Conservation (phyloP, 2,329 filamentous ascomycete genomes). For the Diaporthe citriasiana region DNA sequence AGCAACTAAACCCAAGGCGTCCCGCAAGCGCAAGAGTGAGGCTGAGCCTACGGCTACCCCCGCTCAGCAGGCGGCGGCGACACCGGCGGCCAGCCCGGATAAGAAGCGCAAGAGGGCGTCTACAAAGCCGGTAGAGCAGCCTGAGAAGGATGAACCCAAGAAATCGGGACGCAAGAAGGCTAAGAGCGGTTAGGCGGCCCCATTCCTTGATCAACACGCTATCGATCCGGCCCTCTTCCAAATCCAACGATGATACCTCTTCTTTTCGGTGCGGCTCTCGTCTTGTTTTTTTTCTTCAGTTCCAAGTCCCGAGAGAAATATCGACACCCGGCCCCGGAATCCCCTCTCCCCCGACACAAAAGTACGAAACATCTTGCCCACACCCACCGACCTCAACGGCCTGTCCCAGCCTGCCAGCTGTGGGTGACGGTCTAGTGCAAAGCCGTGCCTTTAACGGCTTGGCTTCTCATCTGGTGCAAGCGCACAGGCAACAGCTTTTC, state of each 20-base stretch:
- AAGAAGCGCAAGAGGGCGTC: constrained; percentile 74
- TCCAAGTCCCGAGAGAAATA: constrained; percentile 15
- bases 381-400: constrained; percentile 15
- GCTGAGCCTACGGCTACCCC: constrained; percentile 55
- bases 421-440: not conserved
- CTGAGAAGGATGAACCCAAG: constrained; percentile 69
- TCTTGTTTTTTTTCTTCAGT: constrained; percentile 29
- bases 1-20: constrained; percentile 67
- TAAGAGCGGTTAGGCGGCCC: constrained; percentile 54
- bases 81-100: constrained; percentile 66
- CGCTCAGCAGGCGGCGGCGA: constrained; percentile 42
- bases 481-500: constrained; percentile 5
- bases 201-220: constrained; percentile 48
- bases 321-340: constrained; percentile 20
- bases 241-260: constrained; percentile 50
- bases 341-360: constrained; percentile 17
- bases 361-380: constrained; percentile 23
- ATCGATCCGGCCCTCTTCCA: constrained; percentile 51
- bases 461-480: constrained; percentile 15
- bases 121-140: constrained; percentile 63
- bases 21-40: constrained; percentile 70
- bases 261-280: constrained; percentile 41
- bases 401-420: not conserved
- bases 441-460: constrained; percentile 2
- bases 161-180: constrained; percentile 73